Evolutionary conservation across 2,329 filamentous ascomycete species (phyloP), one percentile per base, ranked within the genome.

Genomic region (Curvularia lunata): DNA sequence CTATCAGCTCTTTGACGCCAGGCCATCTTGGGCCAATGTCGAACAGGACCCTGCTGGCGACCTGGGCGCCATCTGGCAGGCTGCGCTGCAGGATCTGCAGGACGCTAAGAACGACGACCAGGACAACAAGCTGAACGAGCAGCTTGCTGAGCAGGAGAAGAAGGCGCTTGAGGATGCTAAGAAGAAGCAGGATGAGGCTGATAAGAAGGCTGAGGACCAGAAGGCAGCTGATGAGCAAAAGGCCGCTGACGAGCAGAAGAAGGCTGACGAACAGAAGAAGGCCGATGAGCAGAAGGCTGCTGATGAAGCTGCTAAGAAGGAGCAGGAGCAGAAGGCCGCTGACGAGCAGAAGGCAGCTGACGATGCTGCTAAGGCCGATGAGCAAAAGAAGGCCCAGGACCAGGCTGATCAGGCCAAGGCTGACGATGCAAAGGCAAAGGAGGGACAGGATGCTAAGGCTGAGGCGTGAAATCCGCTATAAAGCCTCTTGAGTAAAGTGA

Each of bases 21-120:
- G 59, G 57, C 72, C 70, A 13, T 72, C 72, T 32, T 73, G 71
- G 71, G 54, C 59, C 1, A 50, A 48, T 9, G 55, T 73, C 43
- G 69, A 55, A 5, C 63, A 63, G 34, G 72, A 74, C 46, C 71
- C 72, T 9, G 72, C 72, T 58, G 67, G 65, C 4, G 68, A 63
- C 2, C 61, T 71, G 37, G 71, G 66, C 16, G 66, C 56, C 10
- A 62, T 67, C 56, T 73, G 70, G 71, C 60, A 70, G 45, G 53
- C 48, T 9, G 69, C 68, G 47, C 52, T 74, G 5, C 19, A 70
- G 61, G 70, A 73, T 19, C 52, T 69, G 23, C 67, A 73, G 61
- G 63, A 59, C 18, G 54, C 53, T 18, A 62, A 68, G 8, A 66
- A 69, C 52, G 66, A 72, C 27, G 50, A 43, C 8, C 47, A 53